A percentile compares a stretch with the other conserved stretches of the same genome.
Conservation (phyloP, 2,329 filamentous ascomycete genomes). For the Talaromyces pinophilus region DNA sequence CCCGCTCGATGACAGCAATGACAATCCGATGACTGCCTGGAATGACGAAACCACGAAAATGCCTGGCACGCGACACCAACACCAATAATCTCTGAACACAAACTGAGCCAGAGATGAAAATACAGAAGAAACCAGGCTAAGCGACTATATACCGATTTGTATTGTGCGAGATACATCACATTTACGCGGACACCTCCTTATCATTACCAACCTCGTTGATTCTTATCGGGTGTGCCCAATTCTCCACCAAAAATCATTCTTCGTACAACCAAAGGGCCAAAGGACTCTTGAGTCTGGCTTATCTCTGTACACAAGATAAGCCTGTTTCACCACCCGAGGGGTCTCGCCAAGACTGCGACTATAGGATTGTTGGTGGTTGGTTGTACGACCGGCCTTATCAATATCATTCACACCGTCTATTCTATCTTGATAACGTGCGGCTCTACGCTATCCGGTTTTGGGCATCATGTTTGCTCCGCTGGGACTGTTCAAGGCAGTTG, state of each 20-base stretch:
- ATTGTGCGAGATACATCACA: constrained; percentile 2
- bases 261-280: neutral
- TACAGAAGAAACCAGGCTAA: neutral
- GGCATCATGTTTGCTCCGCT: constrained; percentile 56
- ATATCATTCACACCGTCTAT: neutral
- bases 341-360: neutral
- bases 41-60: neutral
- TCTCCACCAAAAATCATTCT: constrained; percentile 4
- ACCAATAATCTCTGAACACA: neutral
- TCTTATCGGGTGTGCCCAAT: constrained; percentile 4
- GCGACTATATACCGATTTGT: neutral
- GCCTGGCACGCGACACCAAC: neutral
- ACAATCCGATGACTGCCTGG: neutral
- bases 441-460: neutral
- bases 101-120: neutral
- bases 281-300: neutral
- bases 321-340: neutral
- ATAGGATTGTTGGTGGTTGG: neutral
- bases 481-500: constrained; percentile 55
- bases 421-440: neutral
- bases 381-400: constrained; percentile 4
- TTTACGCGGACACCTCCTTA: neutral
- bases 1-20: neutral
- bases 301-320: constrained; percentile 9
- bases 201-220: neutral